Evolutionary conservation across 2,329 filamentous ascomycete species (phyloP), one percentile per base, ranked within the genome.

Genomic region (Aureobasidium zeae): DNA sequence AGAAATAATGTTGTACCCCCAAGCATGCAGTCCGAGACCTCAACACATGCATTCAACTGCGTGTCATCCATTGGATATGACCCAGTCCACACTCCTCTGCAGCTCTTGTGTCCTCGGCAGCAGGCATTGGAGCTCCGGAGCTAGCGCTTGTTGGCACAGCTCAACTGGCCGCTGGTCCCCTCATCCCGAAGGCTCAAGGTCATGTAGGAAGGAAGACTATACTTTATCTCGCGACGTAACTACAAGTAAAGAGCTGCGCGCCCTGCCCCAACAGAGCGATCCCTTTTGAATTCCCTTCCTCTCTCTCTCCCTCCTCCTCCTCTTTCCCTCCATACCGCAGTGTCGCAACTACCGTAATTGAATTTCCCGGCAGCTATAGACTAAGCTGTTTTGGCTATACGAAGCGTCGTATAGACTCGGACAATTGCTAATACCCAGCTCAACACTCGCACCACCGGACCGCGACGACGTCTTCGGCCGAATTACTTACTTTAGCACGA

Each of bases 361-460:
- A 34, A 44, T 34, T 44, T 34, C 32, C 41, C 41, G 35, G 41
- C 31, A 37, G 20, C 25, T 36, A 13, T 13, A 45, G 21, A 31
- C 44, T 33, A 35, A 37, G 32, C 28, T 42, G 42, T 41, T 47
- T 50, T 33, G 37, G 44, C 36, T 37, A 42, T 38, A 41, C 38
- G 33, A 51, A 29, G 22, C n/a, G 35, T 46, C 38, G 45, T 46
- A 41, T 41, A 41, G 37, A 41, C 37, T 41, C 37, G 37, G 37
- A 41, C 37, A 41, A 41, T 41, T 41, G 37, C 37, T 41, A 41
- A 41, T 25, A 41, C 37, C 37, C 31, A 21, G 26, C 37, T 28
- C 37, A 41, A 41, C 37, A 41, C 37, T 19, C 37, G 37, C 13
- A 16, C 15, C 13, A 32, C 28, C 37, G 26, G 13, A 39, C 37